Conservation (phyloP, 2,329 filamentous ascomycete genomes). For the Fusarium sp. region DNA sequence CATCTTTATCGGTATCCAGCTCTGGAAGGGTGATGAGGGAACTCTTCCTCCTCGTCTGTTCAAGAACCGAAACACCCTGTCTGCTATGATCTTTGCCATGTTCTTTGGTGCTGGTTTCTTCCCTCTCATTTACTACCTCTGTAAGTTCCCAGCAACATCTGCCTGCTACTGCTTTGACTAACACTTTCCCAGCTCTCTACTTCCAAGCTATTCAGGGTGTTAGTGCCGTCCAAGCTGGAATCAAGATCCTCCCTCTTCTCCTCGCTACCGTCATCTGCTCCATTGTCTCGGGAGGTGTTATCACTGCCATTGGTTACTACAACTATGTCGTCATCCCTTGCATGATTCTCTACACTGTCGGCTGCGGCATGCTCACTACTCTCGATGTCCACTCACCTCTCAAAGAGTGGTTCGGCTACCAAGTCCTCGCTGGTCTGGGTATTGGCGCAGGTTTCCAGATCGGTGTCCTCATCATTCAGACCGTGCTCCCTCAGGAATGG, state of each 20-base stretch:
- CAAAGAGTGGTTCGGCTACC: slow-evolving; percentile 68
- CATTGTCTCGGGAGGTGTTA: slow-evolving; percentile 58
- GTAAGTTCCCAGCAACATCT: slow-evolving; percentile 49
- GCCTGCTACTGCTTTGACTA: slow-evolving; percentile 3
- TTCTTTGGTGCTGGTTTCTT: slow-evolving; percentile 66
- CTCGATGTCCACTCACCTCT: slow-evolving; percentile 61
- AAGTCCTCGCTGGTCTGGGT: slow-evolving; percentile 67
- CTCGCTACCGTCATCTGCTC: slow-evolving; percentile 64
- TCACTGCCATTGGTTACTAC: slow-evolving; percentile 59
- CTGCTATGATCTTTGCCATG: slow-evolving; percentile 59
- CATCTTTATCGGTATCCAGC: slow-evolving; percentile 62
- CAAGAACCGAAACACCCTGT: slow-evolving; percentile 56
- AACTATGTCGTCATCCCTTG: slow-evolving; percentile 56
- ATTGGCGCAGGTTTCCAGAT: slow-evolving; percentile 63
- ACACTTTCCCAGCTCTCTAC: slow-evolving; percentile 57
- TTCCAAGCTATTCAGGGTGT: slow-evolving; percentile 67
- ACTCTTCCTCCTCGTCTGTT: slow-evolving; percentile 62
- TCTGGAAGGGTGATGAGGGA: slow-evolving; percentile 57
- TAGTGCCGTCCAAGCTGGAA: slow-evolving; percentile 65
- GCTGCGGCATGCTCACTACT: slow-evolving; percentile 67
- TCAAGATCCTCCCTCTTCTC: slow-evolving; percentile 66
- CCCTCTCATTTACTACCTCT: slow-evolving; percentile 65
- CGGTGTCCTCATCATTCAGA: slow-evolving; percentile 65
- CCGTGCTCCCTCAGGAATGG: slow-evolving; percentile 60
- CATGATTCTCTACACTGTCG: slow-evolving; percentile 58